Base-by-base conservation (phyloP, 2,329 filamentous ascomycete species). In the Exophiala oligosperma region DNA sequence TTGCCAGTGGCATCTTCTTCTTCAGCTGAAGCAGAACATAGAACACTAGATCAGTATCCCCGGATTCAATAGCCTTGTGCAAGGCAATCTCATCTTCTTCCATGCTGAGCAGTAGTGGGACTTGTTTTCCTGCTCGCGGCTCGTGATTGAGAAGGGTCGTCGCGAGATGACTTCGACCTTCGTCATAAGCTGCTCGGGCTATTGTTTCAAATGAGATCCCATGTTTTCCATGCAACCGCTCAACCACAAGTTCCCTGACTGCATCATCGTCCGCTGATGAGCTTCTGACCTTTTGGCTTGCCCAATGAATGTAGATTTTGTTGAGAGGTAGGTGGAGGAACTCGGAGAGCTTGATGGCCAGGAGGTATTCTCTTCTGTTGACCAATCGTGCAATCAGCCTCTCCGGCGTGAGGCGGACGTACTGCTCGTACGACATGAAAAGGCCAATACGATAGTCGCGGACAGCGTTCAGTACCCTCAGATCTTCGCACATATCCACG, bases 131-230 rank as follows among this genome's bases (percentile, higher is more conserved):
- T 1, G 92, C 93, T 57, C 94, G 86, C 8, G 93, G 92, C 70
- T 99, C 94, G 69, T 97, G 90, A 68, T 97, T 95, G 5, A 99
- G 81, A 1, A 99, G 80, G 66, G 95, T 87, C 0, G 92, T 97
- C 3, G 94, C 94, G 29, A 99, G 82, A n/a, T 89, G 86, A 1
- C 87, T 84, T 56, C 94, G 85, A 1, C 94, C 94, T 77, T 99
- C 94, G 63, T 97, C 92, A 68, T 96, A 96, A 0, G 94, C 94
- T 26, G 94, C 89, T 56, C 89, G 86, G 0, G 94, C 94, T 67
- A 99, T 96, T 57, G 92, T 85, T 69, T 97, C 93, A 67, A 97
- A 99, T 0, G 93, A 97, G 56, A 99, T 94, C 1, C 93, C 94
- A 0, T 89, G 87, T 70, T 96, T 96, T 37, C 90, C 92, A 1